A percentile compares a stretch with the other conserved stretches of the same genome.
Conservation (phyloP, 768 basidiomycete genomes). For the Coprinopsis cinerea region DNA sequence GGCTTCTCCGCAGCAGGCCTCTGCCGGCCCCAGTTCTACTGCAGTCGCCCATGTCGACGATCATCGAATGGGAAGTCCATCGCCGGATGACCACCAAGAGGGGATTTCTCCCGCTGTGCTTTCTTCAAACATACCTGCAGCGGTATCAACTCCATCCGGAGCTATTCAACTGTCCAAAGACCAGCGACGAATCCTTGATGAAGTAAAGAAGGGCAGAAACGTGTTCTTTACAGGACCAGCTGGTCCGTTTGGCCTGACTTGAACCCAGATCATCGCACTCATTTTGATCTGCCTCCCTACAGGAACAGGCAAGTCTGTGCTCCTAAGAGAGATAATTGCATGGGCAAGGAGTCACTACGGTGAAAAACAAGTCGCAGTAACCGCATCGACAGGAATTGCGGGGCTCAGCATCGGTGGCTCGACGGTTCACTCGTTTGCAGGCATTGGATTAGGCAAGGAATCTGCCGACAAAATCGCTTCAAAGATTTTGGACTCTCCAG, state of each 20-base stretch:
- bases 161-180: constrained; percentile 28
- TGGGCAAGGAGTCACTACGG: constrained; percentile 24
- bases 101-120: too few relatives aligned
- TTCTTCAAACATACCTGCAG: constrained; percentile 1
- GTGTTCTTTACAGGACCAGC: constrained; percentile 77
- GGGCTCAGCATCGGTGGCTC: constrained; percentile 65
- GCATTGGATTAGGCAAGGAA: constrained; percentile 56
- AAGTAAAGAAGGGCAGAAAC: constrained; percentile 48
- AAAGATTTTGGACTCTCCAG: constrained; percentile 23
- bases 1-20: too few relatives aligned
- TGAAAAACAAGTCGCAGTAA: constrained; percentile 42
- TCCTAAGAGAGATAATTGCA: constrained; percentile 56
- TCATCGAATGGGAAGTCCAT: too few relatives aligned
- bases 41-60: too few relatives aligned
- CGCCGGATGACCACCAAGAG: too few relatives aligned
- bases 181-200: constrained; percentile 33
- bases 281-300: neutral
- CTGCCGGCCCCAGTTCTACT: too few relatives aligned
- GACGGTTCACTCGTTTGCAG: constrained; percentile 64
- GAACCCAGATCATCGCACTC: neutral
- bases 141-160: neutral
- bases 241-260: constrained; percentile 30
- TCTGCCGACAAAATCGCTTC: constrained; percentile 32
- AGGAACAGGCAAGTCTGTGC: constrained; percentile 71
- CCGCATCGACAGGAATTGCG: constrained; percentile 62